Evolutionary conservation across 805 yeast species (phyloP), one percentile per base, ranked within the genome.

Genomic region (Schwanniomyces vanrijiae): DNA sequence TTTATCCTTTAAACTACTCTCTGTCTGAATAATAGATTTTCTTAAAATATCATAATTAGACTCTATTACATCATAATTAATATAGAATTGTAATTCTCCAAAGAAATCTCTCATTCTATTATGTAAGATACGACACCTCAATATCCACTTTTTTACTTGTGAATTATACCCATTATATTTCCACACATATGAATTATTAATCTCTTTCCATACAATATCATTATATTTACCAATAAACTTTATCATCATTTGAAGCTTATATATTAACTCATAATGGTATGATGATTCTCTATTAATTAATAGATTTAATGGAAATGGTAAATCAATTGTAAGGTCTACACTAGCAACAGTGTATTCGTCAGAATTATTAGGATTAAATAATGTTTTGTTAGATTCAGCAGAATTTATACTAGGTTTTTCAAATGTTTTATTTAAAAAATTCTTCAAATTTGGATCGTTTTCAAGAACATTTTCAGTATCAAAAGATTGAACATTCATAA

Each of bases 261-360:
- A 89, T 40, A 90, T 68, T 29, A 89, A 70, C 61, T 92, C 96
- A 59, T 86, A 90, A 52, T 94, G 89, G 42, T 83, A 76, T 14
- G 89, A 70, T 21, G 84, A 81, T 13, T 90, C 85, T 45, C 83
- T 79, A 14, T 87, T 82, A 0, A 90, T 68, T 0, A 94, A 73
- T 21, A 92, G 71, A 57, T 90, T 90, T 42, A 90, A 66, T 0
- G 99, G 99, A 60, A 89, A 94, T 3, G 97, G 97, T 19, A 91
- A 64, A n/a, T 75, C 65, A 6, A 84, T 49, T 37, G 83, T 82
- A 39, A 86, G 64, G 48, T 78, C 80, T 9, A 86, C 61, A 43
- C 77, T 76, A 40, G 82, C 71, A 1, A 85, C 70, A 1, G 81
- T 59, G 40, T 71, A 73, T 24, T 71, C 64, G 50, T 66, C 77